These are phyloP conservation scores for Kuraishia hungarica DNA, from an alignment of 805 yeast species.

Conservation along the genomic window DNA sequence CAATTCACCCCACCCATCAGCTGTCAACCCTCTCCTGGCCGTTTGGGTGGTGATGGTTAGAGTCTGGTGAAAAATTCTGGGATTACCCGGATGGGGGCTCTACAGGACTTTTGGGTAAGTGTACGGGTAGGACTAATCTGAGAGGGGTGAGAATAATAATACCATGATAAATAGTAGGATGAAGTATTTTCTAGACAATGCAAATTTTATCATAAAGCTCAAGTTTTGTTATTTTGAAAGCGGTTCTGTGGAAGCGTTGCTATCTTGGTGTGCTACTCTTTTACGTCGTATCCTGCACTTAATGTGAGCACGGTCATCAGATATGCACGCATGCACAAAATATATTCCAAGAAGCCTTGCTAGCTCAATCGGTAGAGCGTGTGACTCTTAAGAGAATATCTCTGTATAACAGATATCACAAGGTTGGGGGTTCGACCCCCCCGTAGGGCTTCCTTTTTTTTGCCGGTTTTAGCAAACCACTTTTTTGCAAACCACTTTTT, in stretches of 20 bases:
- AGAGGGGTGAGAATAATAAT: too few species aligned
- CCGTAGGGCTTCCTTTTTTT: slow-evolving; percentile 4
- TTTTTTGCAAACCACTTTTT: too few species aligned
- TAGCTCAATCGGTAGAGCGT: slow-evolving; percentile 6
- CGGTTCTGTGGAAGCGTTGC: too few species aligned
- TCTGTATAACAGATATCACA: slow-evolving; percentile 4
- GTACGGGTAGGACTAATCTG: too few species aligned
- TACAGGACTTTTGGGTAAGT: background rate
- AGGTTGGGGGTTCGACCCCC: slow-evolving; percentile 6
- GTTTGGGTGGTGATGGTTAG: background rate
- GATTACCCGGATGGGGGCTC: slow-evolving; percentile 8
- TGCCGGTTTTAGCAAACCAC: too few species aligned
- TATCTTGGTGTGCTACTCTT: background rate
- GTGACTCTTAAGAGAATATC: slow-evolving; percentile 5
- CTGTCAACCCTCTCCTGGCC: background rate
- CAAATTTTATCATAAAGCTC: too few species aligned
- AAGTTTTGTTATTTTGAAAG: too few species aligned
- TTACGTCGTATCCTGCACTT: background rate
- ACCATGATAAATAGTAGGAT: too few species aligned
- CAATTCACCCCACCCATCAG: background rate
- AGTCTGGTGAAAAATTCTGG: background rate
- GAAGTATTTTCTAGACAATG: too few species aligned
- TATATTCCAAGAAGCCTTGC: slow-evolving; percentile 2
- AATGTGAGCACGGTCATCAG: too few species aligned
- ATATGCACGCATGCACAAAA: background rate